These are phyloP conservation scores for Caloboletus firmus DNA, from an alignment of 1,284 basidiomycete genomes.

Conservation along the genomic window DNA sequence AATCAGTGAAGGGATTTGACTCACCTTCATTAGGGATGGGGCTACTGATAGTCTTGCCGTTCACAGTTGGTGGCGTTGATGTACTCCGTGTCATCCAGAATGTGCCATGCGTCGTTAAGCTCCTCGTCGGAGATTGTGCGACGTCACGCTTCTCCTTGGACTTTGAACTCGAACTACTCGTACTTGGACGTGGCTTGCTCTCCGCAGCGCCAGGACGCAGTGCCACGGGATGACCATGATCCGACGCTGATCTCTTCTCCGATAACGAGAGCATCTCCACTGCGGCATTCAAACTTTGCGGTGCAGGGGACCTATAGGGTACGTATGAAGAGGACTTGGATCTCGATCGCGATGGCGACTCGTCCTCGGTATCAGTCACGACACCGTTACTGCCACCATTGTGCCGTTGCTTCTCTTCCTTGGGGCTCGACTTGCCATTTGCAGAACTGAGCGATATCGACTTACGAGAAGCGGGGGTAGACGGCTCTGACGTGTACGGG, in stretches of 20 bases:
- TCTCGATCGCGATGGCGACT: constrained; percentile 33
- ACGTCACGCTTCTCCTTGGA: constrained; percentile 34
- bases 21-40: constrained; percentile 66
- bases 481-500: constrained; percentile 38
- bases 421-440: constrained; percentile 32
- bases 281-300: constrained; percentile 59
- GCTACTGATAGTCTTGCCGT: constrained; percentile 62
- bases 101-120: constrained; percentile 36
- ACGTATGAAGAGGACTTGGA: constrained; percentile 52
- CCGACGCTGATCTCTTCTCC: constrained; percentile 40
- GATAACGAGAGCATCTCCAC: constrained; percentile 55
- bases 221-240: constrained; percentile 29
- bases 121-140: constrained; percentile 44
- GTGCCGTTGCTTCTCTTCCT: constrained; percentile 27
- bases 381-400: constrained; percentile 17
- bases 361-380: constrained; percentile 32
- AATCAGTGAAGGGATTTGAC: constrained; percentile 20
- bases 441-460: constrained; percentile 26
- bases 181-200: constrained; percentile 34
- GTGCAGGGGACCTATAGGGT: constrained; percentile 45
- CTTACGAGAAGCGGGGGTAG: constrained; percentile 37
- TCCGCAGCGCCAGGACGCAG: constrained; percentile 22
- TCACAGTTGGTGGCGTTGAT: constrained; percentile 45
- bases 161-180: constrained; percentile 32
- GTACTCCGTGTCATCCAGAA: constrained; percentile 37